phyloP scores from a whole-genome alignment of 2,329 filamentous ascomycete species.

The Sporothrix schenckii region DNA sequence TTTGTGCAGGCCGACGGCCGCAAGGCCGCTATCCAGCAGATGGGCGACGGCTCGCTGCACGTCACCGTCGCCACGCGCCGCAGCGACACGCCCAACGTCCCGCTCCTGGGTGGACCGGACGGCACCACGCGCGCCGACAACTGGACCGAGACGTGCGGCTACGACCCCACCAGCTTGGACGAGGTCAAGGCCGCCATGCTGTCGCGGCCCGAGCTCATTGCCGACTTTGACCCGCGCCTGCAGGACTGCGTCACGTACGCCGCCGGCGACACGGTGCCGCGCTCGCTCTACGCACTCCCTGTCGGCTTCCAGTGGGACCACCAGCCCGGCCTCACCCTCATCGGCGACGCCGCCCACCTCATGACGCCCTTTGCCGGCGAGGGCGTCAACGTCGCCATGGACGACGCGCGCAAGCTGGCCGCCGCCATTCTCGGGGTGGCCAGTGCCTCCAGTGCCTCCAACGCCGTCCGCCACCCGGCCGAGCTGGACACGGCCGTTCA shows the following conservation, averaged over 20 bases:
- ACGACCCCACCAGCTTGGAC: conserved; percentile 48
- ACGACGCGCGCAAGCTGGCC: conserved; percentile 56
- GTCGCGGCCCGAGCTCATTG: conserved; percentile 39
- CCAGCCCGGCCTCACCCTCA: conserved; percentile 53
- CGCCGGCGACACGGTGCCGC: conserved; percentile 46
- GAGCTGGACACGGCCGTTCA: conserved; percentile 42
- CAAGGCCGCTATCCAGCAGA: conserved; percentile 49
- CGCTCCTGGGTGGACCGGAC: conserved; percentile 41
- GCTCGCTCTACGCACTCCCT: conserved; percentile 58
- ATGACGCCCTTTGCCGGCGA: conserved; percentile 63
- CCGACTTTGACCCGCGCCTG: conserved; percentile 50
- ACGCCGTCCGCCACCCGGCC: not conserved
- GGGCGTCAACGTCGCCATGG: conserved; percentile 61
- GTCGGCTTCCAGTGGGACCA: conserved; percentile 54
- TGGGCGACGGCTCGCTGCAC: conserved; percentile 52
- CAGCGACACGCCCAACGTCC: conserved; percentile 42
- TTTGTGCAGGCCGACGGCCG: conserved; percentile 51
- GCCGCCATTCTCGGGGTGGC: conserved; percentile 45
- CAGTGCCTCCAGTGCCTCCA: too few species aligned
- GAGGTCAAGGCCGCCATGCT: conserved; percentile 47
- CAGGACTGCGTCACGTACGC: conserved; percentile 49
- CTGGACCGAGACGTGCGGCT: conserved; percentile 49
- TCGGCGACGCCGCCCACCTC: conserved; percentile 64
- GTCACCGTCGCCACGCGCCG: conserved; percentile 46
- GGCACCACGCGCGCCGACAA: conserved; percentile 38